A percentile compares a stretch with the other conserved stretches of the same genome.
These are phyloP conservation scores for Dalechampia spathulata DNA, from an alignment of 441 rosid genomes.

Conservation along the genomic window DNA sequence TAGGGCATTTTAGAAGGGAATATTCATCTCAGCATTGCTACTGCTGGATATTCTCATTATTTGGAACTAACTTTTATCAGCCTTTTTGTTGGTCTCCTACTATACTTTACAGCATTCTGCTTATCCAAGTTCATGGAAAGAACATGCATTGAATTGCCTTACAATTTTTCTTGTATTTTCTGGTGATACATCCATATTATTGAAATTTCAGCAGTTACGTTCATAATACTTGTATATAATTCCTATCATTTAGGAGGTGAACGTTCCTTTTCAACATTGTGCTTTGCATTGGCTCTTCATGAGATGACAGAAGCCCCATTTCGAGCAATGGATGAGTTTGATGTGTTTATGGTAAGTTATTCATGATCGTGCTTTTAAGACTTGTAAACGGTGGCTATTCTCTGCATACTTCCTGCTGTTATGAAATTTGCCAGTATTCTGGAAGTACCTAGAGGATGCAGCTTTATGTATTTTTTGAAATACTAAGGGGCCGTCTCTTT, in stretches of 20 bases:
- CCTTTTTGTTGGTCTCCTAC: too few species aligned
- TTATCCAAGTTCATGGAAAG: neutral
- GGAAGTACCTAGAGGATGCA: too few species aligned
- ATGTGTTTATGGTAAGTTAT: conserved; percentile 81
- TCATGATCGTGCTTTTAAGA: neutral
- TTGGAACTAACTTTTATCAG: too few species aligned
- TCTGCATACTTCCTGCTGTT: neutral
- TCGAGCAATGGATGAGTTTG: conserved; percentile 99
- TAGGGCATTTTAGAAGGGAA: too few species aligned
- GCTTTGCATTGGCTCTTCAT: conserved; percentile 93
- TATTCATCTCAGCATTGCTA: too few species aligned
- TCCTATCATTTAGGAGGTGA: conserved; percentile 62
- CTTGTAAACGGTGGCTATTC: neutral
- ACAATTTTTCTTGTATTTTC: neutral
- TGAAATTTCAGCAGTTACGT: neutral
- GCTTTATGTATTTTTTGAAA: too few species aligned
- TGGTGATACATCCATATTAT: neutral
- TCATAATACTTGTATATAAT: neutral
- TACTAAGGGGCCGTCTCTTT: neutral
- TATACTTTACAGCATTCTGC: too few species aligned
- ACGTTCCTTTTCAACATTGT: conserved; percentile 95
- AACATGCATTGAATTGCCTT: neutral
- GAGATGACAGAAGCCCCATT: conserved; percentile 92
- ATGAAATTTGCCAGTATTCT: neutral
- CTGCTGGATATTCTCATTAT: too few species aligned